Evolutionary conservation across 352 stramenopile genomes (phyloP).

Genomic region (Globisporangium orthogonon): DNA sequence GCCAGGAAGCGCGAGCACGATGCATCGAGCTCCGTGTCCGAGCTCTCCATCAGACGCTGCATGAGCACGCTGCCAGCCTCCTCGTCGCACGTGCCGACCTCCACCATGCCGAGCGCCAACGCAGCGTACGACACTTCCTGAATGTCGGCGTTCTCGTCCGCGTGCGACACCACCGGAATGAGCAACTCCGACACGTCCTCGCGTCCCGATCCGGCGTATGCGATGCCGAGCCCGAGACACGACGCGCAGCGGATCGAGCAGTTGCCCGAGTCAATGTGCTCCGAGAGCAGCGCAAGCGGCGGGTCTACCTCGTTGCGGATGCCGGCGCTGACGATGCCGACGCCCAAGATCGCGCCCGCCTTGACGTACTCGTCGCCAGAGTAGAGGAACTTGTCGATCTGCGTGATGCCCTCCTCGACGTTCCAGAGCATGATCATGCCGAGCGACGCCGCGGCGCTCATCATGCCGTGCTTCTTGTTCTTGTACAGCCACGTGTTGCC

Average conservation of each 20-base stretch:
- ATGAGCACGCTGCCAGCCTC: slow-evolving; percentile 95
- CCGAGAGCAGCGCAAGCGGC: slow-evolving; percentile 94
- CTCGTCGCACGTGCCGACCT: slow-evolving; percentile 97
- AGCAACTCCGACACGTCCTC: slow-evolving; percentile 98
- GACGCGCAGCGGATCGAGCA: slow-evolving; percentile 93
- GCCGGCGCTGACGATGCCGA: slow-evolving; percentile 93
- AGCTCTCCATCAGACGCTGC: slow-evolving; percentile 97
- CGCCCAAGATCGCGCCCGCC: slow-evolving; percentile 95
- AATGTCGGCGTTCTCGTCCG: slow-evolving; percentile 90
- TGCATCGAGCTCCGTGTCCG: slow-evolving; percentile 95
- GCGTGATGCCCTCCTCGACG: slow-evolving; percentile 98
- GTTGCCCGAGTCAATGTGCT: slow-evolving; percentile 95
- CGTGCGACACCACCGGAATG: slow-evolving; percentile 90
- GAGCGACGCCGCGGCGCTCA: slow-evolving; percentile 95
- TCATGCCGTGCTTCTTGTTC: slow-evolving; percentile 99
- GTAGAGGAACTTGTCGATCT: slow-evolving; percentile 99
- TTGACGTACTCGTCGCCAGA: slow-evolving; percentile 98
- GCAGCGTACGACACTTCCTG: slow-evolving; percentile 91
- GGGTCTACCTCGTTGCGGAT: slow-evolving; percentile 97
- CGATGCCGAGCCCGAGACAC: slow-evolving; percentile 95
- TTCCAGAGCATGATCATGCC: slow-evolving; percentile 99
- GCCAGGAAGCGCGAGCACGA: slow-evolving; percentile 95
- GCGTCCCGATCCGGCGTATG: slow-evolving; percentile 94
- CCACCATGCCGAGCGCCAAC: slow-evolving; percentile 96
- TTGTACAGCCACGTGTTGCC: slow-evolving; percentile 99